Evolutionary conservation across 2,329 filamentous ascomycete species (phyloP).

Genomic region (Arthrinium phaeospermum): DNA sequence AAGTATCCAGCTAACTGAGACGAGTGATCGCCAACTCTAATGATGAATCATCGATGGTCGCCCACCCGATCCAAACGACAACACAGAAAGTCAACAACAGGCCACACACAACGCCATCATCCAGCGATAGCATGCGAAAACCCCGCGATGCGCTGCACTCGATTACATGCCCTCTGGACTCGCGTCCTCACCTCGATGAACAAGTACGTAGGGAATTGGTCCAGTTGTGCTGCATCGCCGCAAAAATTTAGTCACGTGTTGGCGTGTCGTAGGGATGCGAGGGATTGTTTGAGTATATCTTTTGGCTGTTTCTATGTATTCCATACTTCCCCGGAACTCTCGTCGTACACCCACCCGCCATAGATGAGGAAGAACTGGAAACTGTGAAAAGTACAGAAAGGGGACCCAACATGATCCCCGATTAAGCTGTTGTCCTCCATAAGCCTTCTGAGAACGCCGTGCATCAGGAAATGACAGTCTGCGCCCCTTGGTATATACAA

Average conservation of each 20-base stretch:
- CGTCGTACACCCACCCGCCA: not conserved
- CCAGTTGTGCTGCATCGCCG: not conserved
- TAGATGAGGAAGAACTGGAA: conserved; percentile 6
- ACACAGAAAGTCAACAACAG: not conserved
- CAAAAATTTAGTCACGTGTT: not conserved
- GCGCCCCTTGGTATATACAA: conserved; percentile 10
- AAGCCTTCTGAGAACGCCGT: conserved; percentile 4
- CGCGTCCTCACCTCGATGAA: not conserved
- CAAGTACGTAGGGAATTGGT: not conserved
- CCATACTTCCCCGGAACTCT: not conserved
- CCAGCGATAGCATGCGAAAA: too few species aligned
- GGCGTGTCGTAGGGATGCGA: not conserved
- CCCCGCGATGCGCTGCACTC: not conserved
- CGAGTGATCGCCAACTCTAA: not conserved
- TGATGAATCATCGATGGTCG: conserved; percentile 1
- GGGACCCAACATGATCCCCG: not conserved
- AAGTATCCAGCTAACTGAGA: not conserved
- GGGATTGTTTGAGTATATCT: conserved; percentile 3
- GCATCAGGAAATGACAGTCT: conserved; percentile 5
- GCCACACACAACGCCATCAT: too few species aligned
- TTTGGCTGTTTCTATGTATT: conserved; percentile 15
- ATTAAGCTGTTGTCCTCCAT: conserved; percentile 1
- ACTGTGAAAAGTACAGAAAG: conserved; percentile 1
- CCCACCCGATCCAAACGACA: not conserved
- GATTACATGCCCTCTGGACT: not conserved